Percentiles rank a stretch among this genome's conserved stretches.
Conservation (phyloP, 345 rosid genomes). For the Citrus maxima region DNA sequence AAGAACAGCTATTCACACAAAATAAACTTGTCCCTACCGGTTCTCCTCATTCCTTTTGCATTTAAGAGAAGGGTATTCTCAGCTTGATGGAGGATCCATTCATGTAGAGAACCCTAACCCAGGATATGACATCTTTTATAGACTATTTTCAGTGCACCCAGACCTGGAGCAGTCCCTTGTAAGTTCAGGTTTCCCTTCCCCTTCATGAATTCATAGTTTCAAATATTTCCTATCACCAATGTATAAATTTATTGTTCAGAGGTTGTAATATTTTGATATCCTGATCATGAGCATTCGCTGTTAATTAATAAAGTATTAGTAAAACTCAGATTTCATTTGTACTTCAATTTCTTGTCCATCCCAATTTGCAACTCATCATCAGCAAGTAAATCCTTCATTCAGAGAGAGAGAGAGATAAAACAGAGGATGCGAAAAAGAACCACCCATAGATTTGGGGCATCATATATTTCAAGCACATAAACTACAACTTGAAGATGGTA, state of each 20-base stretch:
- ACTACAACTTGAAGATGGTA: constrained; percentile 29
- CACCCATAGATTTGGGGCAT: constrained; percentile 21
- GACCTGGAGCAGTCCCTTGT: background rate
- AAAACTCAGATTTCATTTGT: constrained; percentile 11
- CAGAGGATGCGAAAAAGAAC: constrained; percentile 23
- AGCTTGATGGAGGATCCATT: constrained; percentile 5
- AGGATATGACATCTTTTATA: background rate
- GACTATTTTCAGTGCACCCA: background rate
- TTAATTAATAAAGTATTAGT: background rate
- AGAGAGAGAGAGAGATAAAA: constrained; percentile 17
- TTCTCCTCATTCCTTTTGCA: background rate
- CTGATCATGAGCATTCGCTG: background rate
- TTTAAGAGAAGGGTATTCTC: background rate
- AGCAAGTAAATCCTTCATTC: constrained; percentile 16
- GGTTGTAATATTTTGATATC: background rate
- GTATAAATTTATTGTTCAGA: background rate
- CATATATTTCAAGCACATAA: constrained; percentile 26
- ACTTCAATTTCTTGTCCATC: constrained; percentile 3
- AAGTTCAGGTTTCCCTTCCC: background rate
- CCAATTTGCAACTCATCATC: constrained; percentile 24
- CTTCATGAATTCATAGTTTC: background rate
- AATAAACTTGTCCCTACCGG: background rate
- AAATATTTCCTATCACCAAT: background rate
- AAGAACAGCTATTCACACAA: background rate
- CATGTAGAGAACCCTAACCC: background rate